phyloP scores from a whole-genome alignment of 768 basidiomycete genomes.

The Mycena rosella region DNA sequence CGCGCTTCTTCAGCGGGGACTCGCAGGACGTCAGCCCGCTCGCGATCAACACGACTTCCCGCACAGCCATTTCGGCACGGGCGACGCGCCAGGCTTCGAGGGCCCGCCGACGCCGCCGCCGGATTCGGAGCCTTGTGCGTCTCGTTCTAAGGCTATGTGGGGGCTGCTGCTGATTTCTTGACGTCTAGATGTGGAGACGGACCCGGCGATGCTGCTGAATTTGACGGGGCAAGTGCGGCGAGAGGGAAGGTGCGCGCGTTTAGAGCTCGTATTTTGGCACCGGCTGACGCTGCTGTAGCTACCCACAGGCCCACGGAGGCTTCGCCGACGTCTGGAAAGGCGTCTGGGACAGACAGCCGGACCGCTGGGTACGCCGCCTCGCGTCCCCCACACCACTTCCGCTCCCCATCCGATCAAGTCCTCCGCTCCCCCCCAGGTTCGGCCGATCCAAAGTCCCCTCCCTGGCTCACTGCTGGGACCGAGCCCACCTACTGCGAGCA shows the following conservation, averaged over 20 bases:
- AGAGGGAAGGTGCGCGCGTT: slow-evolving; percentile 41
- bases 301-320: slow-evolving; percentile 56
- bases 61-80: slow-evolving; percentile 13
- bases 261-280: not conserved
- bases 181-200: slow-evolving; percentile 30
- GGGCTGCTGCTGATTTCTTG: not conserved
- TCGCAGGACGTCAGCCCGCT: slow-evolving; percentile 35
- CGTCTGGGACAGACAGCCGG: slow-evolving; percentile 46
- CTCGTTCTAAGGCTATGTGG: no score
- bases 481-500: no score
- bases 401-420: slow-evolving; percentile 49
- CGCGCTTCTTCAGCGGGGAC: slow-evolving; percentile 46
- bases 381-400: not conserved
- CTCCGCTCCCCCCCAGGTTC: slow-evolving; percentile 50
- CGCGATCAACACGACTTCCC: slow-evolving; percentile 35
- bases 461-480: no score
- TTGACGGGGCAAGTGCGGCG: slow-evolving; percentile 48
- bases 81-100: slow-evolving; percentile 22
- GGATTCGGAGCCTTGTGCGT: slow-evolving; percentile 28
- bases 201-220: slow-evolving; percentile 40
- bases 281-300: slow-evolving; percentile 31
- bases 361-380: slow-evolving; percentile 29
- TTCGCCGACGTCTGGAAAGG: slow-evolving; percentile 60
- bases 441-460: no score
- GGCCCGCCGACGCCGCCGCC: slow-evolving; percentile 37